Conservation (phyloP, 2,329 filamentous ascomycete species). For the Neopestalotiopsis rosae region DNA sequence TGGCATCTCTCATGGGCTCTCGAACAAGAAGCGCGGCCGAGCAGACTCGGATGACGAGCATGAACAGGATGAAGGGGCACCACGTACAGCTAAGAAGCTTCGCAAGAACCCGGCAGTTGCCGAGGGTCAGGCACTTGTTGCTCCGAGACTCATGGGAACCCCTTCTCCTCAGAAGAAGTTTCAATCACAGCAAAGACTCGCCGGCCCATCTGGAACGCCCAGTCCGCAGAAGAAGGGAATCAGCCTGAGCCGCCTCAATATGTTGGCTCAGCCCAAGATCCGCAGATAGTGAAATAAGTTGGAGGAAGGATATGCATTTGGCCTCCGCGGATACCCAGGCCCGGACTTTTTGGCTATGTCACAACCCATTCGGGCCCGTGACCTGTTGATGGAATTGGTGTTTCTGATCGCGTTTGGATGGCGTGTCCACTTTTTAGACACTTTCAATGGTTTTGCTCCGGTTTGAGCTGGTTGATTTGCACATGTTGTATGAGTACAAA, state of each 20-base stretch:
- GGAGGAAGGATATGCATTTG: constrained; percentile 19
- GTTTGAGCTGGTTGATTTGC: neutral
- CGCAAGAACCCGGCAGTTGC: constrained; percentile 54
- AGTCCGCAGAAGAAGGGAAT: constrained; percentile 57
- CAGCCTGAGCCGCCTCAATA: constrained; percentile 64
- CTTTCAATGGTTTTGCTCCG: neutral
- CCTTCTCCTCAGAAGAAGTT: constrained; percentile 40
- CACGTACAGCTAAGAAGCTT: constrained; percentile 62
- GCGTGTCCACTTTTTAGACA: neutral
- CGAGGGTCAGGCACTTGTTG: constrained; percentile 44
- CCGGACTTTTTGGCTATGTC: neutral
- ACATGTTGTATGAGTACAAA: neutral
- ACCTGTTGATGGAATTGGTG: neutral
- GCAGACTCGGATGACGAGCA: constrained; percentile 54
- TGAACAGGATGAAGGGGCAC: constrained; percentile 48
- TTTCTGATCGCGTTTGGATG: neutral
- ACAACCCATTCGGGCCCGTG: neutral
- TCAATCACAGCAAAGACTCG: constrained; percentile 25
- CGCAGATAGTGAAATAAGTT: constrained; percentile 43
- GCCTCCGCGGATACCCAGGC: neutral
- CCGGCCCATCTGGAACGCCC: constrained; percentile 32
- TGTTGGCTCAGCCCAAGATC: constrained; percentile 65
- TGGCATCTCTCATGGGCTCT: constrained; percentile 65
- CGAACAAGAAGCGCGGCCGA: constrained; percentile 59
- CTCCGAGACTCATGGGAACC: constrained; percentile 46